These are phyloP conservation scores for Penicillium maclennaniae DNA, from an alignment of 495 filamentous ascomycete species.

Conservation along the genomic window DNA sequence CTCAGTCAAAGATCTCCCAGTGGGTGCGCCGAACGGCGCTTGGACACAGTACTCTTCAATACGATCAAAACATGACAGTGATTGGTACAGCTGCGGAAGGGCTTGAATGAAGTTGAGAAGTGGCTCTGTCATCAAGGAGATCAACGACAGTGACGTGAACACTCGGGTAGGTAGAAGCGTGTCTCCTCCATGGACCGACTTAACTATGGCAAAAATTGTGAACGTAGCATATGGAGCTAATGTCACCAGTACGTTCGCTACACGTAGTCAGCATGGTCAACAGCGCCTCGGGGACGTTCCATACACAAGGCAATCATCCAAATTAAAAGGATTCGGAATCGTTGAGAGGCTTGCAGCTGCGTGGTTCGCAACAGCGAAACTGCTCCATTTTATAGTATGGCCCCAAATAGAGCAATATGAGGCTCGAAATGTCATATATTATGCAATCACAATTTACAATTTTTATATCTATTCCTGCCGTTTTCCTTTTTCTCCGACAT, in stretches of 20 bases:
- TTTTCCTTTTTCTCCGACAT: too few species aligned
- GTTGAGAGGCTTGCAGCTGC: conserved; percentile 17
- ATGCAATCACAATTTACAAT: too few species aligned
- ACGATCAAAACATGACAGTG: conserved; percentile 26
- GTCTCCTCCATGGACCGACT: conserved; percentile 31
- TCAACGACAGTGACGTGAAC: conserved; percentile 37
- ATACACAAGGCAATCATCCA: conserved; percentile 15
- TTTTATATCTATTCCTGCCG: too few species aligned
- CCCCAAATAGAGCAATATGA: too few species aligned
- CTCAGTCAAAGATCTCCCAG: not conserved
- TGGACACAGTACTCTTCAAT: conserved; percentile 26
- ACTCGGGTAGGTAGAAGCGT: conserved; percentile 37
- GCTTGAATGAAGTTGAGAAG: conserved; percentile 22
- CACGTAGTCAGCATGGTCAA: not conserved
- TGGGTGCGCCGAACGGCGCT: not conserved
- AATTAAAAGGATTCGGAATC: conserved; percentile 14
- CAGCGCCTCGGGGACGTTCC: not conserved
- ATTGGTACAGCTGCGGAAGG: conserved; percentile 20
- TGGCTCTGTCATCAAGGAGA: conserved; percentile 30
- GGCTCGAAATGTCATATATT: too few species aligned
- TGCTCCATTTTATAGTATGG: too few species aligned
- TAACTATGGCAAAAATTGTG: conserved; percentile 37
- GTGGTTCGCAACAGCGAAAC: conserved; percentile 8
- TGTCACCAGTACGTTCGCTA: conserved; percentile 8
- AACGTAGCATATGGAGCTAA: conserved; percentile 41